Percentiles rank a stretch among this genome's conserved stretches.
Conservation (phyloP, 257 asterid genomes). For the Coffea eugenioides region DNA sequence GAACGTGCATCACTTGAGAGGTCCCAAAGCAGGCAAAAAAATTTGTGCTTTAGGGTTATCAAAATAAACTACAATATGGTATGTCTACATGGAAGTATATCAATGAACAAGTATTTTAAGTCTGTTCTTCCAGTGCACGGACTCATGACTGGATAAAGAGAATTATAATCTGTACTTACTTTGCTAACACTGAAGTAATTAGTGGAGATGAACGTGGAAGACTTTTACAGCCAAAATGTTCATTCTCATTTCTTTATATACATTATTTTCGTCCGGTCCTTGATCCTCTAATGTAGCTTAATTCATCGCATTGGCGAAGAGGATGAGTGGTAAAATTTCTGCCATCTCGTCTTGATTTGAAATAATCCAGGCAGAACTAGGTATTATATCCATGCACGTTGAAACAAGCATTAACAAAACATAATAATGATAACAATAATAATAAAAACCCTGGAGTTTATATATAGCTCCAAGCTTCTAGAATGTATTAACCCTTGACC, state of each 20-base stretch:
- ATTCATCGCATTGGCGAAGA: neutral
- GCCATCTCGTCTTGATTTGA: neutral
- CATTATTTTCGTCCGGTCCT: neutral
- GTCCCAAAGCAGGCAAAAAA: neutral
- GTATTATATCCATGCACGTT: neutral
- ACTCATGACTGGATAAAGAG: neutral
- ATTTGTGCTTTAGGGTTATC: too few species aligned
- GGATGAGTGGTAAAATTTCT: neutral
- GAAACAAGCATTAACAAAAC: neutral
- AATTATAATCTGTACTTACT: neutral
- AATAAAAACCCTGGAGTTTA: too few species aligned
- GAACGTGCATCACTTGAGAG: neutral
- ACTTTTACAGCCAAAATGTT: neutral
- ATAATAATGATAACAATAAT: too few species aligned
- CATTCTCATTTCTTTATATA: neutral
- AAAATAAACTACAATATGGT: too few species aligned
- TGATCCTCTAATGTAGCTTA: neutral
- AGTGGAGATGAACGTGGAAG: neutral
- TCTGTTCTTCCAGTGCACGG: neutral
- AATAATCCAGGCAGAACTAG: neutral
- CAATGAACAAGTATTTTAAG: neutral
- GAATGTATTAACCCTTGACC: too few species aligned
- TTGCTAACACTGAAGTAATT: neutral
- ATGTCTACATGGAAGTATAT: neutral
- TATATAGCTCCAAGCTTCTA: too few species aligned